Conservation (phyloP, 2,329 filamentous ascomycete species). For the Alternaria solani region DNA sequence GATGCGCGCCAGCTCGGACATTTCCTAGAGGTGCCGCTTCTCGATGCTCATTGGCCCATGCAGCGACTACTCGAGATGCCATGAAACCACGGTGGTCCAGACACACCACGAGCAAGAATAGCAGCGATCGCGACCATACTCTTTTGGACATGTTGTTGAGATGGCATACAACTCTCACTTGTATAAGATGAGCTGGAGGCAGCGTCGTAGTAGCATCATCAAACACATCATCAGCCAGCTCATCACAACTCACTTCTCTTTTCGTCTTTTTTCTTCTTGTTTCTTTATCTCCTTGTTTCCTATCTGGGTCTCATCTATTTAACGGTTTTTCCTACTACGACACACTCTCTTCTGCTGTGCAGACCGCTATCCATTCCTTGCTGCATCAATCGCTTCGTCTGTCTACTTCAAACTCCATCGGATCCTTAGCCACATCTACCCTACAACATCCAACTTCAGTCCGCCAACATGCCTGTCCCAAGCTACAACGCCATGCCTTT, state of each 20-base stretch:
- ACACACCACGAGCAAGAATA: conserved; percentile 46
- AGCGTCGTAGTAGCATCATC: conserved; percentile 33
- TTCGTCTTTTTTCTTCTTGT: conserved; percentile 45
- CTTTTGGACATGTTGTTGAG: conserved; percentile 32
- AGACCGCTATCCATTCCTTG: conserved; percentile 45
- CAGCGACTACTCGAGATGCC: conserved; percentile 51
- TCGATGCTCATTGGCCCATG: conserved; percentile 42
- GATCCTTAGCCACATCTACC: conserved; percentile 28
- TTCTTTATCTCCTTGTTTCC: conserved; percentile 47
- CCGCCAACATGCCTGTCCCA: conserved; percentile 61
- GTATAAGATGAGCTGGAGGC: conserved; percentile 41
- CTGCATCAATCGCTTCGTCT: conserved; percentile 32
- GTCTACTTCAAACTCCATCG: conserved; percentile 25
- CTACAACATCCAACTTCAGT: conserved; percentile 11
- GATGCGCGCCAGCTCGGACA: conserved; percentile 48
- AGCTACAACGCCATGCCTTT: conserved; percentile 72
- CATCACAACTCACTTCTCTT: conserved; percentile 45
- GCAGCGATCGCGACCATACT: conserved; percentile 34
- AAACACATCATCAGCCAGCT: conserved; percentile 46
- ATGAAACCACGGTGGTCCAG: conserved; percentile 47
- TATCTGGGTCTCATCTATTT: conserved; percentile 35
- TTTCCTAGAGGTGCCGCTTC: conserved; percentile 42
- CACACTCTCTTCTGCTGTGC: conserved; percentile 48
- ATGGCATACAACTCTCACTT: conserved; percentile 18
- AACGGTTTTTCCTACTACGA: conserved; percentile 14